Conservation (phyloP, 805 yeast genomes). For the Metschnikowia koreensis region DNA sequence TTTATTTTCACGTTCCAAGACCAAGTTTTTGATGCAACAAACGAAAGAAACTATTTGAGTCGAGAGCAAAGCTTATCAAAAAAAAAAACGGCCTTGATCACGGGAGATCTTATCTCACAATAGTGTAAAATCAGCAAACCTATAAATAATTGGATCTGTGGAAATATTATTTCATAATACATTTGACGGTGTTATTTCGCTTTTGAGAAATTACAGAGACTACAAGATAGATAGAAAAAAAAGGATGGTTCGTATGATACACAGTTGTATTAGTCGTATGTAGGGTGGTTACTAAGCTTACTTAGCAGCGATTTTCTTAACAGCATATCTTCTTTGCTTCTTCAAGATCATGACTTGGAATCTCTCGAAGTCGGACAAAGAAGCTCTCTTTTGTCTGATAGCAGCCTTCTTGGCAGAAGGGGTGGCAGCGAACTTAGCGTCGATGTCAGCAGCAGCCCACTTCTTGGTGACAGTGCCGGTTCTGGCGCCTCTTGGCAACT, state of each 20-base stretch:
- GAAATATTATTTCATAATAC: too few species aligned
- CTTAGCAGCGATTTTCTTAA: slow-evolving; percentile 95
- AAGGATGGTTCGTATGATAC: slow-evolving; percentile 22
- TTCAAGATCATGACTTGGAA: slow-evolving; percentile 97
- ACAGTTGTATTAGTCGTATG: slow-evolving; percentile 23
- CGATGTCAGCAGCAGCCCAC: slow-evolving; percentile 88
- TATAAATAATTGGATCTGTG: too few species aligned
- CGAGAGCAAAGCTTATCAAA: too few species aligned
- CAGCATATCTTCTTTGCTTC: slow-evolving; percentile 95
- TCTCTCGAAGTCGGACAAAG: slow-evolving; percentile 96
- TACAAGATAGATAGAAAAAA: slow-evolving; percentile 6
- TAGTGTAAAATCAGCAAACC: too few species aligned
- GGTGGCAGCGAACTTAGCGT: slow-evolving; percentile 87
- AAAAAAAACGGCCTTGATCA: too few species aligned
- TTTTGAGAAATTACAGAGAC: too few species aligned
- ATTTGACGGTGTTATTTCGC: too few species aligned
- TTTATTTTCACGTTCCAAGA: too few species aligned
- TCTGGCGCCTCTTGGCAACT: slow-evolving; percentile 93
- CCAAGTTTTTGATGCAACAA: too few species aligned
- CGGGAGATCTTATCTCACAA: too few species aligned
- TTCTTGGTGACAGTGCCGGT: slow-evolving; percentile 82
- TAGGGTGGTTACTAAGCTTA: slow-evolving; percentile 36
- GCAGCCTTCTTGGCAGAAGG: slow-evolving; percentile 99
- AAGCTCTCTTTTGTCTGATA: slow-evolving; percentile 88
- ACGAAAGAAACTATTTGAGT: too few species aligned